A percentile compares a stretch with the other conserved stretches of the same genome.
phyloP scores from a whole-genome alignment of 2,329 filamentous ascomycete species.

The Talaromyces sp. region DNA sequence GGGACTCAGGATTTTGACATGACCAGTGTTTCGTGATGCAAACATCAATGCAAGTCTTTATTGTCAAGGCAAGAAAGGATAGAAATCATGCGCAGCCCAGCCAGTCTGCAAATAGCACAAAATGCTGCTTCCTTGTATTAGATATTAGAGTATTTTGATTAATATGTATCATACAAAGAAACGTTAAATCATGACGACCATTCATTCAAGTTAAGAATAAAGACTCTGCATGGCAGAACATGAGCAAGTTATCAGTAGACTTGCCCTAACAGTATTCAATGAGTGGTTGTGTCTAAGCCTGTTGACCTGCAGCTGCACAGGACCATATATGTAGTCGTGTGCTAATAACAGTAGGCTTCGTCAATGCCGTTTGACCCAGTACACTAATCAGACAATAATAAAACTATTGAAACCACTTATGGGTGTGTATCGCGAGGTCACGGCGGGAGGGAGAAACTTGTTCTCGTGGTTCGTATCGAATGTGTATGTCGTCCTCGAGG shows the following conservation, averaged over 20 bases:
- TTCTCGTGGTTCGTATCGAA: conserved; percentile 4
- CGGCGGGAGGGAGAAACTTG: conserved; percentile 5
- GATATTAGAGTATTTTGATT: not conserved
- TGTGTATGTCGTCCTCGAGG: not conserved
- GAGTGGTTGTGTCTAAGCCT: not conserved
- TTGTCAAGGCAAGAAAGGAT: not conserved
- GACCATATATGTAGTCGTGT: not conserved
- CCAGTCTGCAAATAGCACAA: not conserved
- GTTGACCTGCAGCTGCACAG: not conserved
- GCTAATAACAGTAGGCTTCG: not conserved
- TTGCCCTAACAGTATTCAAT: conserved; percentile 9
- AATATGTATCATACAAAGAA: not conserved
- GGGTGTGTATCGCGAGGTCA: conserved; percentile 1
- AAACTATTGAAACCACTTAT: not conserved
- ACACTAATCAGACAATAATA: not conserved
- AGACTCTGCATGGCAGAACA: conserved; percentile 17
- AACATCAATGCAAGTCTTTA: not conserved
- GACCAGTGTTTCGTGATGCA: conserved; percentile 47
- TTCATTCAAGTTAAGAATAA: conserved; percentile 10
- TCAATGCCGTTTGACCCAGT: conserved; percentile 1
- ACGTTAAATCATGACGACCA: not conserved
- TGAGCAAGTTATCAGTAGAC: conserved; percentile 16
- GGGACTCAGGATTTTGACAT: not conserved
- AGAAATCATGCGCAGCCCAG: not conserved
- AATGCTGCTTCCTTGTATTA: not conserved